Base-by-base conservation (phyloP, 345 rosid genomes). In the Litchi chinensis region DNA sequence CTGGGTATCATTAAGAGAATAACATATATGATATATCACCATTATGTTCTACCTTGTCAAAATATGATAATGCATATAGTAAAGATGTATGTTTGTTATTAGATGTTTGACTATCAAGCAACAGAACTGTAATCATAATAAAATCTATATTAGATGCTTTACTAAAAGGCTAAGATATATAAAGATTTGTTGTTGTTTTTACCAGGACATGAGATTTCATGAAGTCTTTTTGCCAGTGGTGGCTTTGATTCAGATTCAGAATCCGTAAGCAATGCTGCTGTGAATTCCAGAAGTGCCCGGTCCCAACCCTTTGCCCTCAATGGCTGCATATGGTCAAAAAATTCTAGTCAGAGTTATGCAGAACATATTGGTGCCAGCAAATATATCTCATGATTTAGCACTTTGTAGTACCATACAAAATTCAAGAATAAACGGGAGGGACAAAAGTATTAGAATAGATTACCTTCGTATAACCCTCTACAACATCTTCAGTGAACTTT, bases 381-480 rank as follows among this genome's bases (percentile, higher is more conserved):
- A 76, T 18, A 48, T 65, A 64, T 56, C 57, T 24, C 79, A 71
- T 65, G 54, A 39, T 69, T 43, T 41, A 28, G 48, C 43, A 15
- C 40, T 44, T 32, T 37, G 12, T 11, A 50, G 19, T 71, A 26
- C 65, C 28, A 32, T 78, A 41, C 70, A 18, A 19, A 60, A 54
- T 74, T 50, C 4, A 59, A 60, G 32, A 73, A 68, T 43, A 74
- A 41, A 80, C 6, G 72, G 59, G 13, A 72, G 67, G 70, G n/a
- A 74, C 12, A 19, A 44, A 60, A 48, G 46, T 37, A 46, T 24
- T 16, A 75, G 32, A 32, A 52, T 22, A 68, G 10, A 24, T 78
- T 77, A 92, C 99, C 98, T 91, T 95, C 22, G 95, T 93, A 78
- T 93, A 95, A 66, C 98, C 99, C 37, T 87, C 71, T 21, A 92